Percentiles rank a stretch among this genome's conserved stretches.
These are phyloP conservation scores for Sugiyamaella valdiviana DNA, from an alignment of 805 yeast species.

Conservation along the genomic window DNA sequence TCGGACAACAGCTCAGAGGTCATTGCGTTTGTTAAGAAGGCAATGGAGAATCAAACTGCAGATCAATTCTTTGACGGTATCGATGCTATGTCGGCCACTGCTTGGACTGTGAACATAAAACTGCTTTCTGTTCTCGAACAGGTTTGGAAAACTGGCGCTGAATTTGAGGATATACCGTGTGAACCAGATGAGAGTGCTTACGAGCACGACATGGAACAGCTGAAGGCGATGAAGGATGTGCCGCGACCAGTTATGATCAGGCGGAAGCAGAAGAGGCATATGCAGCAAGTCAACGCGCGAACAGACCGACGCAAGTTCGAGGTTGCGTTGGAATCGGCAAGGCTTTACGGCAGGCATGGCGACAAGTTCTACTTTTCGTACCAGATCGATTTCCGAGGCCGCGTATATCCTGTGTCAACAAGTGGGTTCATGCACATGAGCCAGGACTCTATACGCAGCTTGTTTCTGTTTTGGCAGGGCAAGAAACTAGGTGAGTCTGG, in stretches of 20 bases:
- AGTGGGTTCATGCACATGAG: conserved; percentile 58
- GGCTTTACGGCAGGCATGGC: conserved; percentile 59
- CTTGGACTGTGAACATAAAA: conserved; percentile 83
- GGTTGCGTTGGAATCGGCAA: conserved; percentile 65
- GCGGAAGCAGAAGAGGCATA: background rate
- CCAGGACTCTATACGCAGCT: conserved; percentile 50
- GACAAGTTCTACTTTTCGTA: conserved; percentile 56
- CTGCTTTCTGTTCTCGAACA: conserved; percentile 62
- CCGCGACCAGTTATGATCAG: background rate
- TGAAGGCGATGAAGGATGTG: background rate
- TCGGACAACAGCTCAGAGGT: conserved; percentile 63
- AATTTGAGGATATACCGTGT: conserved; percentile 55
- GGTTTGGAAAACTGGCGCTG: conserved; percentile 80
- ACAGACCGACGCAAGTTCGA: conserved; percentile 5
- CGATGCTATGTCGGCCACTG: conserved; percentile 73
- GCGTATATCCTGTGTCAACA: conserved; percentile 52
- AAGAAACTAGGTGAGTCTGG: conserved; percentile 46
- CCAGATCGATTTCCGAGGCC: conserved; percentile 56
- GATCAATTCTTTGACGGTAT: conserved; percentile 69
- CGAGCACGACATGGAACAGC: conserved; percentile 25
- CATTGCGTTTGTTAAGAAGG: conserved; percentile 75
- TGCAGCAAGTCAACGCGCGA: conserved; percentile 3
- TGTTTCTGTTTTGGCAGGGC: conserved; percentile 56
- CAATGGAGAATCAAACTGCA: conserved; percentile 59
- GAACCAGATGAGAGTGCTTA: conserved; percentile 35